A percentile compares a stretch with the other conserved stretches of the same genome.
Evolutionary conservation across 2,329 filamentous ascomycete genomes (phyloP).

Genomic region (Ceratocystiopsis minuta): DNA sequence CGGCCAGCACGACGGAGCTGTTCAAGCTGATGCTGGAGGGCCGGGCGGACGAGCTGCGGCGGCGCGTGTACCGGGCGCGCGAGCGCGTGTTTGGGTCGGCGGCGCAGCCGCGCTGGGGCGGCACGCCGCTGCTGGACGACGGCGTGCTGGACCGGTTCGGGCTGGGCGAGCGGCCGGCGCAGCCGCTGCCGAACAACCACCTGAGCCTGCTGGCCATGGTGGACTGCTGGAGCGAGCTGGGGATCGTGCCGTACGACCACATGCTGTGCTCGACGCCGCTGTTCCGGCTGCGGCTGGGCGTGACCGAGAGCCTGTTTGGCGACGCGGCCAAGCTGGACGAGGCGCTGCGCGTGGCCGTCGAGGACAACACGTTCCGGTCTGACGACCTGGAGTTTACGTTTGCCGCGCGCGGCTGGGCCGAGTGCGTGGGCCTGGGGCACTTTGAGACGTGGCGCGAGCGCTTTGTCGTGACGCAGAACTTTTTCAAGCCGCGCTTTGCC

Average conservation of each 20-base stretch:
- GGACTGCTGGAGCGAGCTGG: constrained; percentile 90
- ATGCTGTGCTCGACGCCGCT: constrained; percentile 98
- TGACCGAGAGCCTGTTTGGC: constrained; percentile 91
- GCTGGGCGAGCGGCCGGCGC: constrained; percentile 42
- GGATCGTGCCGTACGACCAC: constrained; percentile 93
- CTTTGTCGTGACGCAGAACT: constrained; percentile 76
- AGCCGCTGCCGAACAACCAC: constrained; percentile 67
- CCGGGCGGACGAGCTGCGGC: constrained; percentile 53
- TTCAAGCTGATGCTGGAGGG: constrained; percentile 95
- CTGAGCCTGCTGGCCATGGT: constrained; percentile 89
- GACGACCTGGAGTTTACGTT: constrained; percentile 98
- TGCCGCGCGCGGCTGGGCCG: constrained; percentile 87
- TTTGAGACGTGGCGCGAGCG: constrained; percentile 87
- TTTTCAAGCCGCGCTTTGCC: constrained; percentile 78
- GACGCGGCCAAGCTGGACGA: constrained; percentile 66
- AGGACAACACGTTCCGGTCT: constrained; percentile 80
- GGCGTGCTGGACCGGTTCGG: constrained; percentile 80
- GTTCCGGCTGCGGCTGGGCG: constrained; percentile 89
- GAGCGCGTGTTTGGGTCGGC: constrained; percentile 62
- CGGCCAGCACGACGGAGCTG: constrained; percentile 75
- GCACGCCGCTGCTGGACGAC: constrained; percentile 57
- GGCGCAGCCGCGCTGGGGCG: constrained; percentile 40
- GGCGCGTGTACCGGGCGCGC: constrained; percentile 44
- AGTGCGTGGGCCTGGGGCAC: constrained; percentile 77
- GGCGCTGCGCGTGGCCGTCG: constrained; percentile 66